Percentiles rank a stretch among this genome's conserved stretches.
phyloP scores from a whole-genome alignment of 805 yeast species.

The Starmerella powellii region DNA sequence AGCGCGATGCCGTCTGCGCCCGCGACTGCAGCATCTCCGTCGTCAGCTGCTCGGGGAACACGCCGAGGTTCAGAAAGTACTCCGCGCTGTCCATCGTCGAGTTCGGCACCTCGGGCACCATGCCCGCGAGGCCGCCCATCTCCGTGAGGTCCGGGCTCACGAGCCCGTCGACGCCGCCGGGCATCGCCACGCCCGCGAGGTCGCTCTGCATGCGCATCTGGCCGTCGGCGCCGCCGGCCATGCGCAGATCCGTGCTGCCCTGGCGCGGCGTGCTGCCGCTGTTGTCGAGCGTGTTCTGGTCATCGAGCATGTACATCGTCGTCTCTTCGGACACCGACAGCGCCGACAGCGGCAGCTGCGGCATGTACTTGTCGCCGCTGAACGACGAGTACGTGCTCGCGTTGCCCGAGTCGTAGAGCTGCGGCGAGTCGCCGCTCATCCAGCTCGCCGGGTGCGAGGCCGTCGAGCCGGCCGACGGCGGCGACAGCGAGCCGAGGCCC shows the following conservation, averaged over 20 bases:
- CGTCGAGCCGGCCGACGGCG: neutral
- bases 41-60: constrained; percentile 1
- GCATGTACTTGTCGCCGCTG: neutral
- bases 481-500: neutral
- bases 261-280: too few species aligned
- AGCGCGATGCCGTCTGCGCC: neutral
- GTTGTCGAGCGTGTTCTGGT: neutral
- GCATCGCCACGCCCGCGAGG: too few species aligned
- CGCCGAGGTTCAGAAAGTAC: constrained; percentile 2
- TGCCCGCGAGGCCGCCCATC: neutral
- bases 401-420: neutral
- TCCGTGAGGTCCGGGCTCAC: neutral
- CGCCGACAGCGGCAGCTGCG: neutral
- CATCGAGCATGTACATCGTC: neutral
- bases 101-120: neutral
- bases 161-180: too few species aligned
- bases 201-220: too few species aligned
- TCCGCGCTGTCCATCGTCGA: neutral
- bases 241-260: too few species aligned
- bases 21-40: neutral
- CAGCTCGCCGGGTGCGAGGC: neutral
- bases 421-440: neutral
- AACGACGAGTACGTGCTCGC: neutral
- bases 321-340: neutral
- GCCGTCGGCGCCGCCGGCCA: too few species aligned